phyloP scores from a whole-genome alignment of 371 early-diverging fungal genomes.

The Zancudomyces culisetae region DNA sequence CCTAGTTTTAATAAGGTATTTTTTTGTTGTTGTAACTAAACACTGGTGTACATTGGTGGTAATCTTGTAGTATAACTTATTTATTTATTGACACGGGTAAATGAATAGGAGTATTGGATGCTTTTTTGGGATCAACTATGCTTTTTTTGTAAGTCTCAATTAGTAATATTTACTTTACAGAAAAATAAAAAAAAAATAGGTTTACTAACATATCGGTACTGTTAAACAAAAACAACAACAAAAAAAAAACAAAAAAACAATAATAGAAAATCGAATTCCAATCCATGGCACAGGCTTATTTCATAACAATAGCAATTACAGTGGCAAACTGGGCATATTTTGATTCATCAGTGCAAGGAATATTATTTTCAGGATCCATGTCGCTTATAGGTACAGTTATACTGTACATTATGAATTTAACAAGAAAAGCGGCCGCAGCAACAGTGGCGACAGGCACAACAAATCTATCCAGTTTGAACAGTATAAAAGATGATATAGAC shows the following conservation, averaged over 20 bases:
- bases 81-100: no score
- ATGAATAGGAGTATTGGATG: constrained; percentile 20
- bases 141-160: no score
- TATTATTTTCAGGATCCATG: constrained; percentile 10
- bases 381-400: constrained; percentile 14
- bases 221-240: no score
- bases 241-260: no score
- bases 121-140: constrained; percentile 21
- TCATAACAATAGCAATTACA: constrained; percentile 15
- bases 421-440: constrained; percentile 3
- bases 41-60: no score
- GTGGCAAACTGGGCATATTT: constrained; percentile 20
- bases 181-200: no score
- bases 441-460: no score
- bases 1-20: constrained; percentile 5
- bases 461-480: no score
- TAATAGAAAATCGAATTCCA: constrained; percentile 21
- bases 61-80: no score
- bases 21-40: no score
- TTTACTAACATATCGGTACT: no score
- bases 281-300: constrained; percentile 11
- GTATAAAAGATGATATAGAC: constrained; percentile 15
- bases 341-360: constrained; percentile 17
- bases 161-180: no score
- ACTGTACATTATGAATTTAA: constrained; percentile 11